Conservation (phyloP, 345 rosid genomes). For the Laguncularia racemosa region DNA sequence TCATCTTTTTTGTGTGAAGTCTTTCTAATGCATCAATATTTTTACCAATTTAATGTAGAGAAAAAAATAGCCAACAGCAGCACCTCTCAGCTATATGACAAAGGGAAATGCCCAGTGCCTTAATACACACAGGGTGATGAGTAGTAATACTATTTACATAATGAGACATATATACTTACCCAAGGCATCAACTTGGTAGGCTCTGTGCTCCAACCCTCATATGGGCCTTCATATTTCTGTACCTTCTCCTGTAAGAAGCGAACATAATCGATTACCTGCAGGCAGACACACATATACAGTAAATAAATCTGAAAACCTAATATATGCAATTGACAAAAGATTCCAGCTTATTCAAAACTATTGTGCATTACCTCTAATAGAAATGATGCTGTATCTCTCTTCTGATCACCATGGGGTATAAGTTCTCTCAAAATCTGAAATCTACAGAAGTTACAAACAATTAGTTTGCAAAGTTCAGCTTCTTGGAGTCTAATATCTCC, state of each 20-base stretch:
- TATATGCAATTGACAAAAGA: neutral
- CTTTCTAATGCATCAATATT: too few relatives aligned
- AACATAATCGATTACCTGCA: slow-evolving; percentile 86
- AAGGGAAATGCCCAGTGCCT: neutral
- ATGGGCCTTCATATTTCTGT: slow-evolving; percentile 74
- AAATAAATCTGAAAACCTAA: slow-evolving; percentile 5
- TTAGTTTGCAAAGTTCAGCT: neutral
- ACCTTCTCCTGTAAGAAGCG: slow-evolving; percentile 78
- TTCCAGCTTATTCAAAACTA: neutral
- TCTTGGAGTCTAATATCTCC: too few relatives aligned
- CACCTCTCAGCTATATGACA: too few relatives aligned
- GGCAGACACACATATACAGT: neutral
- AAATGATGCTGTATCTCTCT: slow-evolving; percentile 91
- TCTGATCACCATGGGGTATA: slow-evolving; percentile 83
- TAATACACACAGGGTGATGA: neutral
- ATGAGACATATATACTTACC: slow-evolving; percentile 29
- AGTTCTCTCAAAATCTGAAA: slow-evolving; percentile 93
- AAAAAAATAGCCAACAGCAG: too few relatives aligned
- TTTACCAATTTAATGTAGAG: too few relatives aligned
- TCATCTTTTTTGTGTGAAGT: too few relatives aligned
- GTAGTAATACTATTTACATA: neutral
- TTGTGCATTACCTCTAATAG: slow-evolving; percentile 60
- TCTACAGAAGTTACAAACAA: slow-evolving; percentile 30
- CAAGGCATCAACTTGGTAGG: slow-evolving; percentile 82
- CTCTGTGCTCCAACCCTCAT: slow-evolving; percentile 79